Evolutionary conservation across 768 basidiomycete genomes (phyloP), one percentile per base, ranked within the genome.

Genomic region (Trametes cingulata): DNA sequence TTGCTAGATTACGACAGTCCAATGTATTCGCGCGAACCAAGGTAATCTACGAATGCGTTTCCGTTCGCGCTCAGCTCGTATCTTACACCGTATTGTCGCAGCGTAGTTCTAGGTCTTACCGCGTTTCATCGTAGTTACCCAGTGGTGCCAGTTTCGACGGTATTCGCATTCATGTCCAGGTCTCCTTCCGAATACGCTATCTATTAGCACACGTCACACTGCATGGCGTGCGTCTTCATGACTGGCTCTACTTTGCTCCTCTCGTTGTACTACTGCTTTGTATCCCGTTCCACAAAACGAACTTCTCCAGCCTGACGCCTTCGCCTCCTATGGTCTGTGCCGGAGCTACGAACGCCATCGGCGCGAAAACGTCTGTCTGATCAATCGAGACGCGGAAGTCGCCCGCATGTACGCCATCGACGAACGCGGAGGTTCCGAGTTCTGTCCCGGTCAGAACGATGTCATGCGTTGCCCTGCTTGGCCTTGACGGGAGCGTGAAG

Each of bases 301-400:
- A 59, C 20, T 14, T 37, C 19, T 62, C 43, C 3, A 68, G 6
- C 13, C 9, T 24, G 36, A 42, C 36, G 1, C 46, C 51, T n/a
- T 14, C 24, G 0, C 56, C 63, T 2, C 65, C 65, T 2, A 67
- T 37, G 20, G 58, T 59, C 45, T 64, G 55, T 36, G 59, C 45
- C 17, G 67, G 67, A 10, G 65, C 67, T 3, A 68, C 67, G 49
- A 68, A 68, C 24, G 67, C 65, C 67, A 68, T 66, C 3, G 65
- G 63, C 52, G 49, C 62, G 14, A 60, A 25, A 7, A 51, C 56
- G 36, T 42, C 43, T 0, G 63, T 61, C 17, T 61, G 64, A 36
- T 64, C 63, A 41, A 65, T 63, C 2, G 56, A 61, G 27, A 61
- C 58, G n/a, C 61, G 9, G 60, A 67, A 69, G 25, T 65, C 63